Percentiles rank a stretch among this genome's conserved stretches.
Evolutionary conservation across 257 asterid genomes (phyloP).

Genomic region (Jacaranda copaia): DNA sequence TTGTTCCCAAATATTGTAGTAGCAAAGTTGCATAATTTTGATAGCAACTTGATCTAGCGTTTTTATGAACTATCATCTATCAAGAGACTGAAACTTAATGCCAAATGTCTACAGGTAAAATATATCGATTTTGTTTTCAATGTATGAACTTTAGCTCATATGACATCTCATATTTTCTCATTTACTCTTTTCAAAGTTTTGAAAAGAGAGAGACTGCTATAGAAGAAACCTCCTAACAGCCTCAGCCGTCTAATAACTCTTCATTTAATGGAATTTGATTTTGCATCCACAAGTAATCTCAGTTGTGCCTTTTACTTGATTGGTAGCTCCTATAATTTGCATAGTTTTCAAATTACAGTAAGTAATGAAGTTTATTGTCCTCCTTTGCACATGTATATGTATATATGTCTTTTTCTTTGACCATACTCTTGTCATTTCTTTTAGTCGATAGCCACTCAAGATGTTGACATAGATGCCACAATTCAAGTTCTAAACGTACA

Average conservation of each 20-base stretch:
- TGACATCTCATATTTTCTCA: neutral
- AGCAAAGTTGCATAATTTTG: no score
- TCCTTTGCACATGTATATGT: neutral
- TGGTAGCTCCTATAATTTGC: constrained; percentile 6
- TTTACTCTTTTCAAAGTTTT: neutral
- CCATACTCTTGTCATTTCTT: neutral
- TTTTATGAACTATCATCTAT: neutral
- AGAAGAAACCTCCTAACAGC: neutral
- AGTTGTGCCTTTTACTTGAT: neutral
- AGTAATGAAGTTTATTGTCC: neutral
- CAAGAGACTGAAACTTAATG: neutral
- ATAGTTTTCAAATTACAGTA: neutral
- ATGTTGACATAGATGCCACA: neutral
- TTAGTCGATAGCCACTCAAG: neutral
- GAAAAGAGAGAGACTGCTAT: neutral
- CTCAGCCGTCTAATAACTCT: neutral
- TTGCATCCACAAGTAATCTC: neutral
- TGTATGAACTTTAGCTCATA: neutral
- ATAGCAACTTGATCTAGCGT: neutral
- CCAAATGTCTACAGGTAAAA: neutral
- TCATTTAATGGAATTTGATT: neutral
- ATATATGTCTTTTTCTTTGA: neutral
- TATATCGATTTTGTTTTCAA: neutral
- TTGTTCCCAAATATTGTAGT: neutral
- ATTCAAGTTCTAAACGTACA: neutral